Evolutionary conservation across 2,329 filamentous ascomycete genomes (phyloP), one percentile per base, ranked within the genome.

Genomic region (Delphinella strobiligena): DNA sequence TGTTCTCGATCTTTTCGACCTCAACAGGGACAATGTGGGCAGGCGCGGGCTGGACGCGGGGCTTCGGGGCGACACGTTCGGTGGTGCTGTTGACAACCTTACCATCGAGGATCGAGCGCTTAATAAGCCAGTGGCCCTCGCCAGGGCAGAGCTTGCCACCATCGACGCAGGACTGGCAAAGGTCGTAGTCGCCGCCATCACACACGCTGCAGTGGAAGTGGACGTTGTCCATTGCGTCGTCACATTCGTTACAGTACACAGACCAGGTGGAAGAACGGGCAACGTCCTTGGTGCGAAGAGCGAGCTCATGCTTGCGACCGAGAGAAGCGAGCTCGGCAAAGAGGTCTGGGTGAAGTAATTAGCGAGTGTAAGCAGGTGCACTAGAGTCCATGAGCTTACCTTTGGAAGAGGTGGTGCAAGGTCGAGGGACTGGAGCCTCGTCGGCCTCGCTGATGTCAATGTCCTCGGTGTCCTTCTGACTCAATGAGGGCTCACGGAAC

Each of bases 131-230:
- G 64, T 98, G 91, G 47, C 77, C 74, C 19, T 80, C 73, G 42
- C 79, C 79, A 46, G 78, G 74, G 67, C 93, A 98, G 31, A 82
- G 74, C 42, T 82, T 70, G 47, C 88, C 88, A 31, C 70, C 66
- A 36, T 78, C 72, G 35, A 95, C 76, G 54, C 91, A 98, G 4
- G 68, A 61, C 47, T 78, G 72, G 69, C 93, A 98, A 19, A 98
- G 74, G 55, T 98, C 91, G 54, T 88, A 98, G 60, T 98, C 91
- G 31, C 89, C 91, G 42, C 82, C 76, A 48, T 96, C 86, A 57
- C 91, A 98, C 42, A 82, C 84, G 49, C 83, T 83, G 69, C 93
- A 98, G 64, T 98, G 91, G 61, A 84, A 98, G 62, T 98, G 89
- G 37, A 78, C 74, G 51, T 86, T 78, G 19, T 80, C 74, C 53